phyloP scores from a whole-genome alignment of 495 filamentous ascomycete species.

The Trichodelitschia bisporula region DNA sequence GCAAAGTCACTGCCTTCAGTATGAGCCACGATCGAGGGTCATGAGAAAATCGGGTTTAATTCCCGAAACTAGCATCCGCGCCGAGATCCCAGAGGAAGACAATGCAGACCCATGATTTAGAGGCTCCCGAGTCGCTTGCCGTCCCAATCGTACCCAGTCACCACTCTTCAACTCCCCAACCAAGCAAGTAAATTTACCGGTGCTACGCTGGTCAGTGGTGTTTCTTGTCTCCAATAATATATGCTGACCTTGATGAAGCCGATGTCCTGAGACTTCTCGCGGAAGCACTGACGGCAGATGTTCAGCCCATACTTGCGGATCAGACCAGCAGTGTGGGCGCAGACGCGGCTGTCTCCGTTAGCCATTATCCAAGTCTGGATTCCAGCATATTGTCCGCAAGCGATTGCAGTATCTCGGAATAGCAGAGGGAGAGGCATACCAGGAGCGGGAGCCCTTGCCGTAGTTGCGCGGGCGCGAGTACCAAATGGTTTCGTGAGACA shows the following conservation, averaged over 20 bases:
- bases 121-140: no score
- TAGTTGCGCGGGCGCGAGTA: conserved; percentile 90
- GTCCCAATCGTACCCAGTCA: no score
- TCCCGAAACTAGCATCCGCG: no score
- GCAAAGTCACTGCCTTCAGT: no score
- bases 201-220: no score
- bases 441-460: conserved; percentile 80
- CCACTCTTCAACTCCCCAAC: no score
- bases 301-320: conserved; percentile 98
- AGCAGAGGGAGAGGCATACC: conserved; percentile 29
- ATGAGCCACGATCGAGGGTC: no score
- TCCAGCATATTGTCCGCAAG: background rate
- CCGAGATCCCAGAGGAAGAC: no score
- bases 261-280: conserved; percentile 88
- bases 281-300: conserved; percentile 99
- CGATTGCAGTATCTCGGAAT: background rate
- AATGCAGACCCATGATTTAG: no score
- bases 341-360: conserved; percentile 54
- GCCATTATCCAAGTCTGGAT: background rate
- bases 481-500: conserved; percentile 99
- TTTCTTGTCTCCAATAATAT: no score
- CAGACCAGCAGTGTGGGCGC: conserved; percentile 80
- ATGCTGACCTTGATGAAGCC: conserved; percentile 82
- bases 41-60: no score
- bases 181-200: no score